Evolutionary conservation across 805 yeast species (phyloP).

Genomic region (Debaryomyces maramus): DNA sequence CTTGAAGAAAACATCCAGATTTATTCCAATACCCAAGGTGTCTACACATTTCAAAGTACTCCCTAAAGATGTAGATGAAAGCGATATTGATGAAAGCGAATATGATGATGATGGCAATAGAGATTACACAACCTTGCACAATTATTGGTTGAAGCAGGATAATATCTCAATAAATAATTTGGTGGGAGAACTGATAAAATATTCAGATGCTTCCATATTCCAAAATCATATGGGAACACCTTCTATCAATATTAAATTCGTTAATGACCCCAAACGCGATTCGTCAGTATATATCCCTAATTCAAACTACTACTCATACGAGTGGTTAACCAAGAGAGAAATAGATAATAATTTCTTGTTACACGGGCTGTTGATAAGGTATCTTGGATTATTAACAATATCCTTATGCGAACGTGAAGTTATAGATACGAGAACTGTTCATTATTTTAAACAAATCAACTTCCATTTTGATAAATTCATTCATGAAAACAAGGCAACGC

Average conservation of each 20-base stretch:
- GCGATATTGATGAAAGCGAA: slow-evolving; percentile 3
- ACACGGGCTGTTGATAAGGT: slow-evolving; percentile 38
- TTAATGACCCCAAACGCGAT: slow-evolving; percentile 28
- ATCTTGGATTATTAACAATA: slow-evolving; percentile 35
- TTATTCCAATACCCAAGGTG: slow-evolving; percentile 31
- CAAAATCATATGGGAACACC: slow-evolving; percentile 34
- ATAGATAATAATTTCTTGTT: slow-evolving; percentile 26
- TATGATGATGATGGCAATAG: slow-evolving; percentile 16
- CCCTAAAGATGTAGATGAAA: slow-evolving; percentile 9
- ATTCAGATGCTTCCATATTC: slow-evolving; percentile 30
- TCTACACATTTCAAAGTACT: slow-evolving; percentile 20
- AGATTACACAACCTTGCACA: slow-evolving; percentile 27
- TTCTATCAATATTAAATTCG: slow-evolving; percentile 32
- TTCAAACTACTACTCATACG: slow-evolving; percentile 32
- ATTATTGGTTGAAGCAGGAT: slow-evolving; percentile 38
- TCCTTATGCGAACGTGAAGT: slow-evolving; percentile 42
- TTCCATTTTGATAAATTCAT: slow-evolving; percentile 18
- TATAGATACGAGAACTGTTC: slow-evolving; percentile 24
- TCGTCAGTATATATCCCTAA: slow-evolving; percentile 31
- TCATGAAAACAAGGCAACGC: slow-evolving; percentile 7
- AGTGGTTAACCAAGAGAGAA: slow-evolving; percentile 30
- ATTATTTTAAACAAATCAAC: slow-evolving; percentile 20
- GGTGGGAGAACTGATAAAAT: slow-evolving; percentile 25
- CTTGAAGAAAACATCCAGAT: slow-evolving; percentile 26
- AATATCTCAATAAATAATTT: slow-evolving; percentile 29